phyloP scores from a whole-genome alignment of 1,139 yeast species.

The Blastobotrys apis region DNA sequence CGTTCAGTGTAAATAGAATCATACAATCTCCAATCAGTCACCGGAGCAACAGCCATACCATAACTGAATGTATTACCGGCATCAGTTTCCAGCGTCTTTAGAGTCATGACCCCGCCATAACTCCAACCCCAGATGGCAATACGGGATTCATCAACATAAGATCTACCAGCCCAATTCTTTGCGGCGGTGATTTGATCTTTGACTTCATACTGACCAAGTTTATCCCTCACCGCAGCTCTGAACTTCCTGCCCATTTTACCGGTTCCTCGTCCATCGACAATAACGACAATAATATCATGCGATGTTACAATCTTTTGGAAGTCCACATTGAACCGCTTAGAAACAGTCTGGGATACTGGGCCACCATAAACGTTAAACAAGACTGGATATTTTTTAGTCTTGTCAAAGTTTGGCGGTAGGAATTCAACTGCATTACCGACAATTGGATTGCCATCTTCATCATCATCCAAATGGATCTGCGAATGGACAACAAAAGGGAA shows the following conservation, averaged over 20 bases:
- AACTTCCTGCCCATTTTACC: constrained; percentile 82
- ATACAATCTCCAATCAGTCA: constrained; percentile 74
- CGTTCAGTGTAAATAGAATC: constrained; percentile 88
- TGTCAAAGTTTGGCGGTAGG: constrained; percentile 62
- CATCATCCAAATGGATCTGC: constrained; percentile 43
- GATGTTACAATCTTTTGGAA: constrained; percentile 70
- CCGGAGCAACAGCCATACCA: constrained; percentile 90
- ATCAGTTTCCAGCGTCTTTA: constrained; percentile 72
- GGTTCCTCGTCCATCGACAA: constrained; percentile 94
- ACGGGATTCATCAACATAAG: constrained; percentile 53
- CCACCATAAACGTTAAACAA: constrained; percentile 89
- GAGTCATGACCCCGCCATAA: constrained; percentile 77
- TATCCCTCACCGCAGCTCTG: constrained; percentile 60
- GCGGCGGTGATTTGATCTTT: constrained; percentile 70
- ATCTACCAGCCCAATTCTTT: constrained; percentile 50
- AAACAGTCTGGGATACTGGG: constrained; percentile 81
- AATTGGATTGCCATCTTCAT: constrained; percentile 38
- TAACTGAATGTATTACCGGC: constrained; percentile 62
- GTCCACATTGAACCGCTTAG: constrained; percentile 49
- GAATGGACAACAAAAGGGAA: constrained; percentile 56
- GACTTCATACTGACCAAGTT: constrained; percentile 85
- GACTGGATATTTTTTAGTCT: constrained; percentile 58
- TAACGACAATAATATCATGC: constrained; percentile 68
- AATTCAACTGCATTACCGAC: constrained; percentile 68
- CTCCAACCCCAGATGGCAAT: constrained; percentile 99